Conservation (phyloP, 208 protist genomes). For the Leishmania lainsoni region DNA sequence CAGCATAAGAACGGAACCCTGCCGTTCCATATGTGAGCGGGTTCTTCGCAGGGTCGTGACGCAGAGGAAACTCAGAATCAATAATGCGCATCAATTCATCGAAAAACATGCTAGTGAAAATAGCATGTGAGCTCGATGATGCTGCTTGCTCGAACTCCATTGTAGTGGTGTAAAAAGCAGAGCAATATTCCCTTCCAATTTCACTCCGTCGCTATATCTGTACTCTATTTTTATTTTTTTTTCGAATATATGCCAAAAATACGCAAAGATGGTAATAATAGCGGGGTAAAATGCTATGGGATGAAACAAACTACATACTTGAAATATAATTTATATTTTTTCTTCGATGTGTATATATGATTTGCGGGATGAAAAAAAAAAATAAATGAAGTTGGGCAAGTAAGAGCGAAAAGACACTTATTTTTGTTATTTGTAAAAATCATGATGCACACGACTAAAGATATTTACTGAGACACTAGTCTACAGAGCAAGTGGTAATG, state of each 20-base stretch:
- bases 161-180: not conserved
- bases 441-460: not conserved
- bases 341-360: not conserved
- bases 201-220: not conserved
- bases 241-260: not conserved
- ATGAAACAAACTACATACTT: not conserved
- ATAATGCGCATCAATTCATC: conserved; percentile 27
- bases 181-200: not conserved
- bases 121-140: not conserved
- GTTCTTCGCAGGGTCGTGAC: conserved; percentile 33
- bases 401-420: not conserved
- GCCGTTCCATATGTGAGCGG: conserved; percentile 75
- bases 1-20: conserved; percentile 66
- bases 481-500: not conserved
- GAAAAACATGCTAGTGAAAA: conserved; percentile 17
- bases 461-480: not conserved
- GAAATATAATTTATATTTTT: not conserved
- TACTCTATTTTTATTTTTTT: not conserved
- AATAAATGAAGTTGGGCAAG: not conserved
- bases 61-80: conserved; percentile 43
- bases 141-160: not conserved
- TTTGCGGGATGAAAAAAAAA: not conserved
- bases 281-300: not conserved
- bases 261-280: not conserved
- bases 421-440: not conserved